Evolutionary conservation across 805 yeast genomes (phyloP).

Genomic region (Brettanomyces nanus): DNA sequence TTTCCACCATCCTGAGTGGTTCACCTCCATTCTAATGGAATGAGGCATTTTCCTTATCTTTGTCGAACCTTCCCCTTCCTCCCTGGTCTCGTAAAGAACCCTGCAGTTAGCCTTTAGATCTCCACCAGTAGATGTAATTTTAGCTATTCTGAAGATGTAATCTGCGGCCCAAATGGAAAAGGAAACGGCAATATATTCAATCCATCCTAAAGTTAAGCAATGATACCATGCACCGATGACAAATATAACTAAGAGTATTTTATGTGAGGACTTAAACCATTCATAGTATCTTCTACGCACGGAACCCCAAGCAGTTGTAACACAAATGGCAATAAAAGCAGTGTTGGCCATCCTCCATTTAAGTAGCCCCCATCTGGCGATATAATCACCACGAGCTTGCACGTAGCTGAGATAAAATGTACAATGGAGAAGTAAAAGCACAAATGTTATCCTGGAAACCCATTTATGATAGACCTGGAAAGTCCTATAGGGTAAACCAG

Average conservation of each 20-base stretch:
- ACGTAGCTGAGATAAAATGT: constrained; percentile 31
- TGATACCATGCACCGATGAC: constrained; percentile 39
- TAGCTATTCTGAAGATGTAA: constrained; percentile 45
- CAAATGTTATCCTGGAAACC: constrained; percentile 32
- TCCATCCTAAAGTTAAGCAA: constrained; percentile 40
- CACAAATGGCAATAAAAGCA: constrained; percentile 23
- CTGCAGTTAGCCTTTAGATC: constrained; percentile 41
- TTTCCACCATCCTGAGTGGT: constrained; percentile 46
- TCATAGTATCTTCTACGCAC: constrained; percentile 35
- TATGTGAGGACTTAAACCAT: constrained; percentile 37
- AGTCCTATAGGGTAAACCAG: constrained; percentile 29
- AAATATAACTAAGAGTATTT: constrained; percentile 32
- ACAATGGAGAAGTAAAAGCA: constrained; percentile 32
- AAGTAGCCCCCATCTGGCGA: constrained; percentile 28
- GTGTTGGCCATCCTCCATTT: constrained; percentile 40
- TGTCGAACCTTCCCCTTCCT: constrained; percentile 2
- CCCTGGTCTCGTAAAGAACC: constrained; percentile 16
- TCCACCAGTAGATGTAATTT: constrained; percentile 54
- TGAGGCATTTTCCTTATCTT: constrained; percentile 18
- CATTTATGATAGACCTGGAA: constrained; percentile 31
- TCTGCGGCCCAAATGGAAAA: constrained; percentile 68
- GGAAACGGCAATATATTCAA: constrained; percentile 42
- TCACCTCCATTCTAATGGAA: constrained; percentile 40
- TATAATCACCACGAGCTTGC: constrained; percentile 26
- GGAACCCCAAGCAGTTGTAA: constrained; percentile 24